phyloP scores from a whole-genome alignment of 2,329 filamentous ascomycete genomes.

The Penicillium sclerotiorum region DNA sequence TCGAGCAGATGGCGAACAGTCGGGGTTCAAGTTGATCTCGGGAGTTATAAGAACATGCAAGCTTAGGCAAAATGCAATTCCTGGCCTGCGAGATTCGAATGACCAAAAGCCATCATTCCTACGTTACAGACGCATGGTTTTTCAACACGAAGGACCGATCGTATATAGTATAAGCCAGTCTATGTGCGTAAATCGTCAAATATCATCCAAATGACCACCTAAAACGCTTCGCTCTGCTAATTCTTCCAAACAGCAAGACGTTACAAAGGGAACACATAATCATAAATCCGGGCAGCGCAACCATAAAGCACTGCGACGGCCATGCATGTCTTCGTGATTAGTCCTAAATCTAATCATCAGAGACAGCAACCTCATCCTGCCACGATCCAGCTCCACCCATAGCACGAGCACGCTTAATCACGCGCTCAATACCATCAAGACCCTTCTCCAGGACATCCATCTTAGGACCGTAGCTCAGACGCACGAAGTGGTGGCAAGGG shows the following conservation, averaged over 20 bases:
- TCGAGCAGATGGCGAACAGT: too few relatives aligned
- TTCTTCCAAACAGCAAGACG: slow-evolving; percentile 1
- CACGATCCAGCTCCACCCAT: slow-evolving; percentile 22
- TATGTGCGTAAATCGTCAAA: too few relatives aligned
- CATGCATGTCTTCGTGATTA: neutral
- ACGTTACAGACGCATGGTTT: too few relatives aligned
- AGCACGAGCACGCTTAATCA: slow-evolving; percentile 59
- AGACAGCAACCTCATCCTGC: slow-evolving; percentile 43
- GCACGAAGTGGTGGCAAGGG: slow-evolving; percentile 89
- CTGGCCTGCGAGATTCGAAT: too few relatives aligned
- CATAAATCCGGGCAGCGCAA: neutral
- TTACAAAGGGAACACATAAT: neutral
- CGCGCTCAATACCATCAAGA: slow-evolving; percentile 80
- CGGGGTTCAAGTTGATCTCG: too few relatives aligned
- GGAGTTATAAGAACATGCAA: too few relatives aligned
- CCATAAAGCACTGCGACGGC: neutral
- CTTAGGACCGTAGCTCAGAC: slow-evolving; percentile 80
- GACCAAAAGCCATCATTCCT: too few relatives aligned
- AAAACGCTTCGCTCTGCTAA: neutral
- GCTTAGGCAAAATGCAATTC: too few relatives aligned
- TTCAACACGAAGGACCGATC: too few relatives aligned
- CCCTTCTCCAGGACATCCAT: slow-evolving; percentile 79
- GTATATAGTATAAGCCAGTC: too few relatives aligned
- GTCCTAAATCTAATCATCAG: slow-evolving; percentile 30
- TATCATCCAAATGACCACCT: neutral